phyloP scores from a whole-genome alignment of 2,329 filamentous ascomycete genomes.

The Calonectria ilicicola region DNA sequence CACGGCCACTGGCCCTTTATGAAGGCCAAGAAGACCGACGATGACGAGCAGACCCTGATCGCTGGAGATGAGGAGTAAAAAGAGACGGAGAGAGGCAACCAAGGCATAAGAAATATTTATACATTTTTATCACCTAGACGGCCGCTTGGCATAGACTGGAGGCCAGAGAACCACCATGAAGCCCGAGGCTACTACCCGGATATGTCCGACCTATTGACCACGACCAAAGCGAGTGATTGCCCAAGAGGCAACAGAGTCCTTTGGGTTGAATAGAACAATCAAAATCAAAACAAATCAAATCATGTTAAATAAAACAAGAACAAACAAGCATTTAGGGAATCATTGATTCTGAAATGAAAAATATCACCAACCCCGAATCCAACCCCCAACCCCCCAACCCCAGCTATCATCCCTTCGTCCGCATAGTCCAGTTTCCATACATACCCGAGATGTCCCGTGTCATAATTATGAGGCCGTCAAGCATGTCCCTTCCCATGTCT shows the following conservation, averaged over 20 bases:
- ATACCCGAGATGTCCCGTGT: neutral
- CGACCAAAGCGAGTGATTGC: neutral
- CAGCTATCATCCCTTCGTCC: constrained; percentile 1
- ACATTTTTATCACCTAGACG: constrained; percentile 1
- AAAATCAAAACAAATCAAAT: neutral
- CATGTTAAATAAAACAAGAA: neutral
- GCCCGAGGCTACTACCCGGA: neutral
- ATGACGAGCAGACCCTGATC: constrained; percentile 30
- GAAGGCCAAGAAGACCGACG: constrained; percentile 45
- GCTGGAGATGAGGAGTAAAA: constrained; percentile 2
- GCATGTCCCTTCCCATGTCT: neutral
- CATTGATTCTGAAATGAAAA: neutral
- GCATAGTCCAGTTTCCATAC: neutral
- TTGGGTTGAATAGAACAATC: neutral
- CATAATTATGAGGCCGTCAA: constrained; percentile 8
- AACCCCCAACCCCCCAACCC: neutral
- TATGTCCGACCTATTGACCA: neutral
- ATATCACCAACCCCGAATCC: neutral
- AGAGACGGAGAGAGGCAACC: no score
- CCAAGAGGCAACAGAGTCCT: neutral
- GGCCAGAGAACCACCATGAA: neutral
- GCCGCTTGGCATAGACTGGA: neutral
- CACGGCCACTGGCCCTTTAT: constrained; percentile 62
- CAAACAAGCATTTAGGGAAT: neutral
- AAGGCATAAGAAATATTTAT: neutral